Evolutionary conservation across 2,329 filamentous ascomycete species (phyloP).

Genomic region (Uncinocarpus reesii): DNA sequence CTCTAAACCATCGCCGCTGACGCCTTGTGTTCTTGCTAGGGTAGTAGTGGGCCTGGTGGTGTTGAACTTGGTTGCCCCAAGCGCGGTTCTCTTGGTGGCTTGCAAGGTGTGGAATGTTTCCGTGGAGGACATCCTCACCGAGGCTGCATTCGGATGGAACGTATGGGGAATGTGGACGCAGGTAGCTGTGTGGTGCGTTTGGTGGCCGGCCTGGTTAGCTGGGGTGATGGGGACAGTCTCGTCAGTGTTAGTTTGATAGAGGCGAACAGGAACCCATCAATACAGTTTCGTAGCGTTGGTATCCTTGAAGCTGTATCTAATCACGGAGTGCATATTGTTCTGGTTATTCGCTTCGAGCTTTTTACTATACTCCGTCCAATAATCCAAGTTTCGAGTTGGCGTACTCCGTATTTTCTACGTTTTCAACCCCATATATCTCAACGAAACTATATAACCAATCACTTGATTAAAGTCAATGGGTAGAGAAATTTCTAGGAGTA

Average conservation of each 20-base stretch:
- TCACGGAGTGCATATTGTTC: no score
- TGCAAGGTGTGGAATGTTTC: slow-evolving; percentile 40
- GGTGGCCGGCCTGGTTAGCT: slow-evolving; percentile 85
- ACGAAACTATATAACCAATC: no score
- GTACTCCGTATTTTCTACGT: no score
- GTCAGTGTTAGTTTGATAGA: slow-evolving; percentile 3
- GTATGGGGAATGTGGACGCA: slow-evolving; percentile 84
- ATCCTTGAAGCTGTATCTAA: no score
- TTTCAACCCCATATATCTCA: no score
- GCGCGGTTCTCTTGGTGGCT: slow-evolving; percentile 43
- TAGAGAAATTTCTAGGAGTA: no score
- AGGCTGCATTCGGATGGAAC: slow-evolving; percentile 78
- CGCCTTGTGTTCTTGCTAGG: slow-evolving; percentile 15
- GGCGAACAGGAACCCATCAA: no score
- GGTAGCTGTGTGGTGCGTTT: slow-evolving; percentile 84
- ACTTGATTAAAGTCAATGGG: no score
- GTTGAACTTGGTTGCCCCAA: slow-evolving; percentile 53
- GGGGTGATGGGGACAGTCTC: slow-evolving; percentile 26
- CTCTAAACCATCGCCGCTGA: background rate
- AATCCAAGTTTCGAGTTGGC: no score
- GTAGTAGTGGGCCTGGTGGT: slow-evolving; percentile 32
- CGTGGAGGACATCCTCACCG: slow-evolving; percentile 52
- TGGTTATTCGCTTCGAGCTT: no score
- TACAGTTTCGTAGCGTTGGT: no score
- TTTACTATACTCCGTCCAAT: no score